Evolutionary conservation across 768 basidiomycete genomes (phyloP), one percentile per base, ranked within the genome.

Genomic region (Xerocomus brunneocitrinus): DNA sequence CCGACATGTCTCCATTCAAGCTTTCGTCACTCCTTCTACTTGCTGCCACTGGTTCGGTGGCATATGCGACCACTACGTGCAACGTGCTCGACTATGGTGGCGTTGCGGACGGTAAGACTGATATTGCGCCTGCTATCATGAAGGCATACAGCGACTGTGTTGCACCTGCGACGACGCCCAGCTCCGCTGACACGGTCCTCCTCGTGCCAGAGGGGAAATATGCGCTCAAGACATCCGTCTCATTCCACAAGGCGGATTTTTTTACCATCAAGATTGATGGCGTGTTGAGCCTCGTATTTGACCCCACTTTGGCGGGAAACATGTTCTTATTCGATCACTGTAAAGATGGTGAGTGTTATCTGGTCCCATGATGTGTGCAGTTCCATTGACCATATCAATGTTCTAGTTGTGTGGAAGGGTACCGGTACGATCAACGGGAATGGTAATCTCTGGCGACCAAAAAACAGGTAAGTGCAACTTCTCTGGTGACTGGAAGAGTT

Each of bases 371-470:
- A 19, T 19, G 19, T 19, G 19, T 19, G 19, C 19, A 1, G 19
- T 19, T 19, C n/a, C 27, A 28, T 32, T 51, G 47, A 40, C 27
- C 25, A 39, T 16, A 22, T 25, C 31, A 0, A 49, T 42, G n/a
- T 7, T 42, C 19, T 27, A 48, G 49, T 49, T 12, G 43, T 60
- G 31, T 53, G 57, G 51, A 47, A 14, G 24, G 53, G 51, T 13
- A 46, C 4, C 0, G 58, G 53, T 24, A 38, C 51, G 19, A 50
- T 63, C 28, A 4, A 52, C 13, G 58, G 58, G 22, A 35, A 63
- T 1, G 50, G 42, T 5, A 36, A 41, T 34, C 47, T 44, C 27
- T 54, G 52, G 38, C n/a, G 49, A 49, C 50, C 52, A 38, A 25
- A 40, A 1, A 3, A 5, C 8, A 3, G 46, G 52, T 54, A 12